Conservation (phyloP, 352 stramenopile genomes). For the Aphanomyces euteiches region DNA sequence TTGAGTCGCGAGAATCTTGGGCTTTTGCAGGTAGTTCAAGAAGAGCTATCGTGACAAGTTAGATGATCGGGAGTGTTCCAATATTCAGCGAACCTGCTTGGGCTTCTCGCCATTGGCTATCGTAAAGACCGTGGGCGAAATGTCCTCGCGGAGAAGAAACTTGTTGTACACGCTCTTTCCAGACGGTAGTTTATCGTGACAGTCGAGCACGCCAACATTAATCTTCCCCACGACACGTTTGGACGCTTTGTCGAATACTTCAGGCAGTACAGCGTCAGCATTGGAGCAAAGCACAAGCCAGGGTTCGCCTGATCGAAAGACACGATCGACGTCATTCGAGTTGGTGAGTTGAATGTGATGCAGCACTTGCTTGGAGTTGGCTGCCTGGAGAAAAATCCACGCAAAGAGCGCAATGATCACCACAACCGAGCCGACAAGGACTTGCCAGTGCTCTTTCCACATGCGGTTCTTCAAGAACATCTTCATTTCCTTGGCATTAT, state of each 20-base stretch:
- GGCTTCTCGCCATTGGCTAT: slow-evolving; percentile 70
- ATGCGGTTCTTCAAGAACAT: slow-evolving; percentile 79
- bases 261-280: slow-evolving; percentile 62
- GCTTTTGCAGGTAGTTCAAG: slow-evolving; percentile 55
- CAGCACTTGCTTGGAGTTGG: slow-evolving; percentile 53
- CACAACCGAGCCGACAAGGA: slow-evolving; percentile 35
- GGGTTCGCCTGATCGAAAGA: slow-evolving; percentile 76
- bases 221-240: slow-evolving; percentile 52
- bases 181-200: slow-evolving; percentile 47
- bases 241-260: slow-evolving; percentile 65
- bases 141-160: slow-evolving; percentile 58
- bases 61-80: not conserved
- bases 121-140: slow-evolving; percentile 72
- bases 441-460: slow-evolving; percentile 75
- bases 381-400: slow-evolving; percentile 62
- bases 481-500: slow-evolving; percentile 70
- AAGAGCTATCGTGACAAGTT: slow-evolving; percentile 43
- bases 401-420: slow-evolving; percentile 62
- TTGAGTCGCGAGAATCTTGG: slow-evolving; percentile 56
- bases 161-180: slow-evolving; percentile 57
- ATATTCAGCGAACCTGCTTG: slow-evolving; percentile 46
- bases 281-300: slow-evolving; percentile 76
- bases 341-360: slow-evolving; percentile 63
- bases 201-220: slow-evolving; percentile 72
- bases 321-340: slow-evolving; percentile 48